Conservation (phyloP, 2,329 filamentous ascomycete species). For the Phyllosticta citriasiana region DNA sequence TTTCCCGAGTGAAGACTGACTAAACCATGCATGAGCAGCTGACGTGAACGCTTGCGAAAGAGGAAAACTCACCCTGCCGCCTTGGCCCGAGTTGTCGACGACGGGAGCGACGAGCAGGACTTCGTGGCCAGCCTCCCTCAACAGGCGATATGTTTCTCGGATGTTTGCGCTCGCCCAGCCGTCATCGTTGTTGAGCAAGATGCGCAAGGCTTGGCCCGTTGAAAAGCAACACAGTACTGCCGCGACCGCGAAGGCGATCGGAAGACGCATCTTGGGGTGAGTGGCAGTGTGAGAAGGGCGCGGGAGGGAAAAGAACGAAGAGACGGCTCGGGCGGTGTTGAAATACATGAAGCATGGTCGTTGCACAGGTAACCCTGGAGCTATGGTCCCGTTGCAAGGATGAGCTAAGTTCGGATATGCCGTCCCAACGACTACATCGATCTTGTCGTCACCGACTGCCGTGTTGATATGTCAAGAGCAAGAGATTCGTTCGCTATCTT, state of each 20-base stretch:
- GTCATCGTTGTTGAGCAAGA: conserved; percentile 30
- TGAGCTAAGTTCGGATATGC: not conserved
- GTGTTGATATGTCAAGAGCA: not conserved
- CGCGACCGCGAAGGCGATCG: not conserved
- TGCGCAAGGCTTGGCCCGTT: conserved; percentile 19
- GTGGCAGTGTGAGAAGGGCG: not conserved
- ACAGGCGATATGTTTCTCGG: conserved; percentile 23
- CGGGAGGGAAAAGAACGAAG: not conserved
- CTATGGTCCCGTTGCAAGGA: not conserved
- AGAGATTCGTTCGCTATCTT: not conserved
- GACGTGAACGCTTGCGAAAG: not conserved
- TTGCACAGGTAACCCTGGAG: not conserved
- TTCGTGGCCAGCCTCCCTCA: conserved; percentile 21
- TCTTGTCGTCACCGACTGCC: not conserved
- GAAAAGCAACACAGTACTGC: conserved; percentile 15
- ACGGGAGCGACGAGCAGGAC: conserved; percentile 35
- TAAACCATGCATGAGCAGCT: not conserved
- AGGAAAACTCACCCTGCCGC: conserved; percentile 25
- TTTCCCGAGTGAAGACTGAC: conserved; percentile 32
- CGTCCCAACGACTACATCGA: not conserved
- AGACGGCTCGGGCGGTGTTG: not conserved
- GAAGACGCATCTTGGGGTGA: not conserved
- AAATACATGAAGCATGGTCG: not conserved
- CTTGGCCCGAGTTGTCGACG: conserved; percentile 37
- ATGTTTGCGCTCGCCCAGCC: conserved; percentile 29